Conservation (phyloP, 768 basidiomycete species). For the Lactarius psammicola region DNA sequence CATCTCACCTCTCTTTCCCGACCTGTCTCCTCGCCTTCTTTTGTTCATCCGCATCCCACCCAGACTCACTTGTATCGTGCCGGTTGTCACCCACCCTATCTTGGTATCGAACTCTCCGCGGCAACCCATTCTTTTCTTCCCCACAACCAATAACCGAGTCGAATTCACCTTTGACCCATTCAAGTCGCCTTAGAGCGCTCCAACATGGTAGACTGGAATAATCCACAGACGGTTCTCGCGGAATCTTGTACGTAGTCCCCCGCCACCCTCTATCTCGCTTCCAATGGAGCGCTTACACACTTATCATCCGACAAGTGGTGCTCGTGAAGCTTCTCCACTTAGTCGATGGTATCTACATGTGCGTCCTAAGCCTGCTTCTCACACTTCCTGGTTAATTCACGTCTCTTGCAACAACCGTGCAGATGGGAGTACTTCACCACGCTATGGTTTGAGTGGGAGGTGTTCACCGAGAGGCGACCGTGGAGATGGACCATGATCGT, state of each 20-base stretch:
- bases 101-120: too few species aligned
- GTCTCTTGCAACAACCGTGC: not conserved
- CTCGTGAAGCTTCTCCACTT: not conserved
- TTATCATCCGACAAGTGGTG: not conserved
- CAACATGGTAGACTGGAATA: constrained; percentile 7
- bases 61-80: too few species aligned
- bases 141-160: too few species aligned
- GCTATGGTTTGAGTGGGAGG: constrained; percentile 5
- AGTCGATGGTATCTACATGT: constrained; percentile 8
- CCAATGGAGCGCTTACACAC: not conserved
- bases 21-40: not conserved
- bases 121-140: not conserved
- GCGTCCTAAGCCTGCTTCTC: not conserved
- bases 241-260: not conserved
- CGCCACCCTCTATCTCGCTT: not conserved
- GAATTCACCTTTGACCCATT: not conserved
- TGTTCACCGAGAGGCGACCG: not conserved
- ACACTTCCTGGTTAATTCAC: not conserved
- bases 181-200: not conserved
- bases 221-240: not conserved
- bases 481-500: constrained; percentile 1
- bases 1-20: not conserved
- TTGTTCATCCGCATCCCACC: not conserved
- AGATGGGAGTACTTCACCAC: constrained; percentile 9
- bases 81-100: too few species aligned